Evolutionary conservation across 805 yeast genomes (phyloP), one percentile per base, ranked within the genome.

Genomic region (Wickerhamomyces chaumierensis): DNA sequence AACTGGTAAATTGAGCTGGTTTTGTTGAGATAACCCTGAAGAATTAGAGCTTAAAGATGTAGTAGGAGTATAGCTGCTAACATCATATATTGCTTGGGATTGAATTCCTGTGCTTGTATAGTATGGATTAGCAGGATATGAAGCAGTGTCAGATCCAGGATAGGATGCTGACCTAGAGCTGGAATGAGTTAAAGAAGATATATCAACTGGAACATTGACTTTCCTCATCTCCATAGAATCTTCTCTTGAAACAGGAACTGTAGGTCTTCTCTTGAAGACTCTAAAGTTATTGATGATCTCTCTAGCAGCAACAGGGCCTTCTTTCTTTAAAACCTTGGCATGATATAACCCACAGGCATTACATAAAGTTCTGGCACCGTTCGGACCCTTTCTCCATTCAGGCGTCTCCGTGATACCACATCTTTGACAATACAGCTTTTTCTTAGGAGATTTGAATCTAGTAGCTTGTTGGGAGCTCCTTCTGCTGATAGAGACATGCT

Each of bases 361-460:
- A 59, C 94, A 83, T 37, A 83, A 58, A 1, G 87, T 79, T 31
- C 86, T 63, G 13, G 75, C 73, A 3, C 92, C 94, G 39, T 71
- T 71, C 2, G 94, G 92, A 0, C 92, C 92, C 35, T 80, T 68
- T 39, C 94, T 62, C 94, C 94, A 83, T 56, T 83, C 92, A 0
- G 92, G 92, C 0, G 94, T 81, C 35, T 71, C 73, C 7, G 53
- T 58, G 4, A 69, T 63, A n/a, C 66, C 68, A 49, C 83, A 77
- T 42, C 71, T 67, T 33, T 62, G 65, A 47, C 73, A 67, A 5
- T 38, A 34, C 49, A 49, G 34, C 20, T 37, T 36, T 14, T 32
- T 27, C 6, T 31, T 41, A 8, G 7, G 29, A 13, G 29, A 7
- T 14, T 25, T 25, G 29, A 25, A 25, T 13, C 29, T 25, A 11